phyloP scores from a whole-genome alignment of 2,329 filamentous ascomycete genomes.

The Cyanodermella asteris region DNA sequence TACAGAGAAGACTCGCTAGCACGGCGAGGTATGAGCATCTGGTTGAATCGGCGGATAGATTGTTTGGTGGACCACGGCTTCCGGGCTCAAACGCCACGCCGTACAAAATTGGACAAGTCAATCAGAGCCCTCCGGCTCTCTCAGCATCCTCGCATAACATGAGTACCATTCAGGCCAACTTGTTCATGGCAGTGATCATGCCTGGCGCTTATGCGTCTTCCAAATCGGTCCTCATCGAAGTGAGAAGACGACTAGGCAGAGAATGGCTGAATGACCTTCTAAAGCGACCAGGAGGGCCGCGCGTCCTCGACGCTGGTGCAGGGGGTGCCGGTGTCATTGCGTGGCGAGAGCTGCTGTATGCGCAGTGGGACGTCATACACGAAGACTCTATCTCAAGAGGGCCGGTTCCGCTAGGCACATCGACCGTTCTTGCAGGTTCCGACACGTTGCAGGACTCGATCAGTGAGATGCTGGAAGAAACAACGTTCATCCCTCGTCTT shows the following conservation, averaged over 20 bases:
- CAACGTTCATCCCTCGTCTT: constrained; percentile 76
- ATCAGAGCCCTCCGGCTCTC: constrained; percentile 35
- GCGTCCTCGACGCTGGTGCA: constrained; percentile 38
- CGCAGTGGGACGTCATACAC: constrained; percentile 57
- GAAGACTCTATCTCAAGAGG: constrained; percentile 12
- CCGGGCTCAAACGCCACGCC: constrained; percentile 59
- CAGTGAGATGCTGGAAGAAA: constrained; percentile 61
- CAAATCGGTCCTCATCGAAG: constrained; percentile 34
- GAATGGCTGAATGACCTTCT: constrained; percentile 36
- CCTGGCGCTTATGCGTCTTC: constrained; percentile 38
- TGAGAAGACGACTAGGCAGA: constrained; percentile 35
- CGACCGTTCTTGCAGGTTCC: constrained; percentile 60
- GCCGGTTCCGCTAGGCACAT: constrained; percentile 40
- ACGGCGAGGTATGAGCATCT: constrained; percentile 51
- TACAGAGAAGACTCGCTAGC: constrained; percentile 43
- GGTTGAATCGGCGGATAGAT: constrained; percentile 43
- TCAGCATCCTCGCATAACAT: constrained; percentile 33
- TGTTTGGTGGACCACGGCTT: constrained; percentile 56
- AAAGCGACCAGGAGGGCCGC: constrained; percentile 31
- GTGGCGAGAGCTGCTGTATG: constrained; percentile 48
- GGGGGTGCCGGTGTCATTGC: constrained; percentile 39
- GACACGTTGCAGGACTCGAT: constrained; percentile 53
- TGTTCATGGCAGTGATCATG: constrained; percentile 36
- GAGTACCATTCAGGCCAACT: constrained; percentile 38
- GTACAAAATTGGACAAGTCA: constrained; percentile 20